These are phyloP conservation scores for Trypanosoma cruzi DNA, from an alignment of 208 protist species.

Conservation along the genomic window DNA sequence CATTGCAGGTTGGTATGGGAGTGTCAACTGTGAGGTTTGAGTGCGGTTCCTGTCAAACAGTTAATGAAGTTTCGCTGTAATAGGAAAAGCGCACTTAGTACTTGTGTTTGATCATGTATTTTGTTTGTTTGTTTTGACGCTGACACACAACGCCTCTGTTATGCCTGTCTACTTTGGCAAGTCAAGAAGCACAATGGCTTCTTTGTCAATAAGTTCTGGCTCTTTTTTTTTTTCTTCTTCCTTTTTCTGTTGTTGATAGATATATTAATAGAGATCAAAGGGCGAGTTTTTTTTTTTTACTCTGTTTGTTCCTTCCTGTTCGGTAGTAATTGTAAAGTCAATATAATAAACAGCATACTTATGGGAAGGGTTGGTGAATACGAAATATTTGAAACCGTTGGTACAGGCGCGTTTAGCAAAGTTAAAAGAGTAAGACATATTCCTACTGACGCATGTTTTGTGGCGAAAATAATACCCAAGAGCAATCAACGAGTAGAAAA, in stretches of 20 bases:
- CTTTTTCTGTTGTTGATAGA: background rate
- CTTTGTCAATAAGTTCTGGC: background rate
- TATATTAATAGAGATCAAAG: background rate
- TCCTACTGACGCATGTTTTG: slow-evolving; percentile 62
- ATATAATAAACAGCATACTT: slow-evolving; percentile 11
- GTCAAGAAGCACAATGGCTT: background rate
- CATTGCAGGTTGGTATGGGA: slow-evolving; percentile 41
- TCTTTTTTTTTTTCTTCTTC: background rate
- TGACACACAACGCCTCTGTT: background rate
- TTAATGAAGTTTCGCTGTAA: slow-evolving; percentile 63
- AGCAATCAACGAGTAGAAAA: slow-evolving; percentile 63
- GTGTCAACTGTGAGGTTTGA: slow-evolving; percentile 65
- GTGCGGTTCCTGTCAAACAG: slow-evolving; percentile 67
- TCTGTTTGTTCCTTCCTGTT: background rate
- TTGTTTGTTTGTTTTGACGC: slow-evolving; percentile 6
- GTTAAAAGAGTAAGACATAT: slow-evolving; percentile 83
- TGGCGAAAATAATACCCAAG: slow-evolving; percentile 87
- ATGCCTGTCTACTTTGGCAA: background rate
- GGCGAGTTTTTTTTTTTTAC: background rate
- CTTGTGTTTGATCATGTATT: background rate
- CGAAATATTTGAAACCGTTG: slow-evolving; percentile 78
- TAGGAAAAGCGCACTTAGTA: slow-evolving; percentile 6
- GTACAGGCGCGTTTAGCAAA: slow-evolving; percentile 77
- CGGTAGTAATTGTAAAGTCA: background rate
- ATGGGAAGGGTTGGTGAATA: slow-evolving; percentile 88